A percentile compares a stretch with the other conserved stretches of the same genome.
phyloP scores from a whole-genome alignment of 495 filamentous ascomycete genomes.

The Immersiella caudata region DNA sequence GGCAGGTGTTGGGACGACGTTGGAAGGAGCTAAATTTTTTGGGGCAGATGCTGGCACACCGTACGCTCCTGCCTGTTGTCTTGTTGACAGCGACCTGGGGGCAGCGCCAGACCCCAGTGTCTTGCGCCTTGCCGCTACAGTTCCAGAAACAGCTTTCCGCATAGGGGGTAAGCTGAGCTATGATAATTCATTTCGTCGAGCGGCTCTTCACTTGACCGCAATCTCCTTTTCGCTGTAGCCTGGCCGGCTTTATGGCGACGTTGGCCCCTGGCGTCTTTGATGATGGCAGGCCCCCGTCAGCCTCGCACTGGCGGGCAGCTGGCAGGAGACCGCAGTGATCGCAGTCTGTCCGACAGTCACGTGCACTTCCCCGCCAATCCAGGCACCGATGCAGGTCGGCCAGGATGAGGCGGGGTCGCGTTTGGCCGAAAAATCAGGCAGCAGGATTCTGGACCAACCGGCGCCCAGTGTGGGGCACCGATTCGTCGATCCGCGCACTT shows the following conservation, averaged over 20 bases:
- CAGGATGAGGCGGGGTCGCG: constrained; percentile 11
- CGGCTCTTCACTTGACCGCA: neutral
- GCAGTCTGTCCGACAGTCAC: neutral
- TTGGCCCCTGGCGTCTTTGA: neutral
- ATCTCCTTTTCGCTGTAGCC: neutral
- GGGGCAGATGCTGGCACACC: too few relatives aligned
- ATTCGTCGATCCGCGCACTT: neutral
- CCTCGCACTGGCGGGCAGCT: neutral
- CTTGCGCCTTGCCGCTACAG: neutral
- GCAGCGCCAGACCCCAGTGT: neutral
- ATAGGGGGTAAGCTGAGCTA: neutral
- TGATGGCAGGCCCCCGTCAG: neutral
- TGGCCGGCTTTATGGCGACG: neutral
- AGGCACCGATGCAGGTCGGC: constrained; percentile 14
- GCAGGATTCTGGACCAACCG: constrained; percentile 35
- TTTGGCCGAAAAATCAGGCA: constrained; percentile 32
- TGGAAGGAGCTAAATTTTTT: neutral
- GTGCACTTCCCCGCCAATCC: constrained; percentile 10
- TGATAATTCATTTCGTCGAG: neutral
- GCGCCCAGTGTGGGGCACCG: constrained; percentile 18
- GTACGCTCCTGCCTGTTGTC: neutral
- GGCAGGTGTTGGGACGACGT: neutral
- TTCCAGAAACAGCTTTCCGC: neutral
- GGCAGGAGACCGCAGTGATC: neutral
- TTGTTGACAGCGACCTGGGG: neutral